Evolutionary conservation across 768 basidiomycete species (phyloP).

Genomic region (Flagelloscypha sp.): DNA sequence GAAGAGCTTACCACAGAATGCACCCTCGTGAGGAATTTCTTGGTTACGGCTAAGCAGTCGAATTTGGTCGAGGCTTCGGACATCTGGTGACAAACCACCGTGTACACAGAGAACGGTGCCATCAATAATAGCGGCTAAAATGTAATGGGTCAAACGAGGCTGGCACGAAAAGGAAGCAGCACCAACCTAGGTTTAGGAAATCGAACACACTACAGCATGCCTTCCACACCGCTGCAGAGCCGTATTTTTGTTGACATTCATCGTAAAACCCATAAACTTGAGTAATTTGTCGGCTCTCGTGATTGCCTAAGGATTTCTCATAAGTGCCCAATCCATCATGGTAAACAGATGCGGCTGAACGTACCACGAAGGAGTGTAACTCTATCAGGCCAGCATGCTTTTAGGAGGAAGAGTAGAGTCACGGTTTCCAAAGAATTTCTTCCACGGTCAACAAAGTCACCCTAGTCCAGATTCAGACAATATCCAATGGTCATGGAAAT

Average conservation of each 20-base stretch:
- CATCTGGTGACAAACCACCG: conserved; percentile 93
- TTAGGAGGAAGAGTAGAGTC: conserved; percentile 78
- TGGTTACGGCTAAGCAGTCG: conserved; percentile 89
- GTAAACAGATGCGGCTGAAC: no score
- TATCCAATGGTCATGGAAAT: conserved; percentile 21
- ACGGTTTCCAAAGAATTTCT: conserved; percentile 96
- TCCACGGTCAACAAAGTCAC: conserved; percentile 96
- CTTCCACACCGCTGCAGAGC: conserved; percentile 92
- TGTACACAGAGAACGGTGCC: conserved; percentile 90
- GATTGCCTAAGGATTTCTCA: no score
- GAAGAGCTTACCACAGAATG: conserved; percentile 70
- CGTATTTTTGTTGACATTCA: conserved; percentile 98
- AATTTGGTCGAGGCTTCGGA: conserved; percentile 90
- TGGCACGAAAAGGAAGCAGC: not conserved
- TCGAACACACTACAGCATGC: conserved; percentile 96
- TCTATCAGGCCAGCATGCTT: conserved; percentile 59
- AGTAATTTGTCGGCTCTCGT: conserved; percentile 95
- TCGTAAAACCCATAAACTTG: conserved; percentile 99
- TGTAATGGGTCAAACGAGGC: not conserved
- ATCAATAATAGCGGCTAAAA: conserved; percentile 60
- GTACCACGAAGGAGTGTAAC: not conserved
- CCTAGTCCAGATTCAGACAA: conserved; percentile 42
- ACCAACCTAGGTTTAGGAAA: conserved; percentile 84
- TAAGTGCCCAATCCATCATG: no score
- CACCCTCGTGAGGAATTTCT: conserved; percentile 98